Base-by-base conservation (phyloP, 108 stramenopile species). In the Poteriospumella lacustris region DNA sequence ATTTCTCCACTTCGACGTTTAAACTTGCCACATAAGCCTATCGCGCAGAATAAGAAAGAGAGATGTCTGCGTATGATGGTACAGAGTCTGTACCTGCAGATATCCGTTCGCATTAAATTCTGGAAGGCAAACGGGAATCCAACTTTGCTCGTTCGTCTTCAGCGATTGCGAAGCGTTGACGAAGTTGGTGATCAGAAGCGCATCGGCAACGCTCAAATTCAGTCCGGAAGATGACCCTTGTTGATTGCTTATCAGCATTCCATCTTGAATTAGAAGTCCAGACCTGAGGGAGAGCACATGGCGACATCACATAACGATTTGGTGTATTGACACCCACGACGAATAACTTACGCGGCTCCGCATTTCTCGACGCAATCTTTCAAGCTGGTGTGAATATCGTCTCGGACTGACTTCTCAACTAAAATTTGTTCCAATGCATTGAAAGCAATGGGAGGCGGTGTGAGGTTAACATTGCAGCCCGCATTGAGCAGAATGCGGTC, bases 101-200 rank as follows among this genome's bases (percentile, higher is more conserved):
- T 73, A 73, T 42, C 70, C 70, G 3, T n/a, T 12, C 5, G 70
- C 36, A 73, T 73, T 73, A 19, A 73, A 73, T 33, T 3, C 43
- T 34, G 70, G 70, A 12, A 73, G 36, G 42, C 70, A 73, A 33
- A 73, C 5, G 36, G 70, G 70, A 42, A 73, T 34, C 44, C 70
- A 73, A 56, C 36, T 36, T 33, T 73, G 70, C 26, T 73, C 70
- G 36, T 42, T 44, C 5, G 44, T 26, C 41, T 34, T 3, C 36
- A 73, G 41, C 5, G 12, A 42, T 5, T 26, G 28, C 9, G 70
- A 73, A 34, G 26, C 3, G 12, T 36, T 3, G n/a, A 73, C 70
- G 42, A 73, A 73, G 33, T 73, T n/a, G 19, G 64, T 41, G 12
- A 67, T 15, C 31, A 67, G 40, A 19, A 67, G 12, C 19, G 19